These are phyloP conservation scores for Mycena alexandri DNA, from an alignment of 768 basidiomycete genomes.

Conservation along the genomic window DNA sequence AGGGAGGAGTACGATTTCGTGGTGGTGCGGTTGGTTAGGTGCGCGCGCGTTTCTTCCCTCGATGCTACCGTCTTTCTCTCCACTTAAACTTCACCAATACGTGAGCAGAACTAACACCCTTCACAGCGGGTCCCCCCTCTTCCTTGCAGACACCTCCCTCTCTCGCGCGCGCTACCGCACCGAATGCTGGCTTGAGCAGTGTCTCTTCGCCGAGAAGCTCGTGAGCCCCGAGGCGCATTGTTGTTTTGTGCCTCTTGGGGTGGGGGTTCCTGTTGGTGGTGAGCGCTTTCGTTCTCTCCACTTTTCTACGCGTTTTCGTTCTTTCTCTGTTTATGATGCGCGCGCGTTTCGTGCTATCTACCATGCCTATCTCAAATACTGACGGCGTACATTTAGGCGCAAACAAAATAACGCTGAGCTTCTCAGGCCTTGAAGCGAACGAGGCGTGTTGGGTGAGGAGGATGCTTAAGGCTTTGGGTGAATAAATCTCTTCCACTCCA, in stretches of 20 bases:
- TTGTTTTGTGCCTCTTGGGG: slow-evolving; percentile 75
- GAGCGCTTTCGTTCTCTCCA: slow-evolving; percentile 34
- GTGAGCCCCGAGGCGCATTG: slow-evolving; percentile 76
- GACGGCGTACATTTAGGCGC: slow-evolving; percentile 56
- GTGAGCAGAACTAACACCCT: too few relatives aligned
- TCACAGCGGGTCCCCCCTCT: slow-evolving; percentile 79
- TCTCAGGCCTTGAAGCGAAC: slow-evolving; percentile 82
- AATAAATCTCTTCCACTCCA: too few relatives aligned
- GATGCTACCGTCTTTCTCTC: not conserved
- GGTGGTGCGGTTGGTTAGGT: slow-evolving; percentile 84
- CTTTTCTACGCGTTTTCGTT: too few relatives aligned
- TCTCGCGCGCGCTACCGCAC: slow-evolving; percentile 77
- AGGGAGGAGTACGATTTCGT: slow-evolving; percentile 69
- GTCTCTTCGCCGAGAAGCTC: slow-evolving; percentile 81
- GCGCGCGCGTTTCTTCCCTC: slow-evolving; percentile 27
- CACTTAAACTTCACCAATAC: too few relatives aligned
- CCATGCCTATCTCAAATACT: too few relatives aligned
- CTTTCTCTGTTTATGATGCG: too few relatives aligned
- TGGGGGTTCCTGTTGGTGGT: slow-evolving; percentile 73
- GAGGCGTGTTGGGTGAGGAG: slow-evolving; percentile 76
- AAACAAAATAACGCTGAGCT: slow-evolving; percentile 69
- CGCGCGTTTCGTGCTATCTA: not conserved
- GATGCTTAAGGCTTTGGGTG: slow-evolving; percentile 77
- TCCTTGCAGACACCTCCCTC: slow-evolving; percentile 64
- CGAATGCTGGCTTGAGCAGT: slow-evolving; percentile 95